A percentile compares a stretch with the other conserved stretches of the same genome.
These are phyloP conservation scores for Hippophae gyantsensis DNA, from an alignment of 306 rosid genomes.

Conservation along the genomic window DNA sequence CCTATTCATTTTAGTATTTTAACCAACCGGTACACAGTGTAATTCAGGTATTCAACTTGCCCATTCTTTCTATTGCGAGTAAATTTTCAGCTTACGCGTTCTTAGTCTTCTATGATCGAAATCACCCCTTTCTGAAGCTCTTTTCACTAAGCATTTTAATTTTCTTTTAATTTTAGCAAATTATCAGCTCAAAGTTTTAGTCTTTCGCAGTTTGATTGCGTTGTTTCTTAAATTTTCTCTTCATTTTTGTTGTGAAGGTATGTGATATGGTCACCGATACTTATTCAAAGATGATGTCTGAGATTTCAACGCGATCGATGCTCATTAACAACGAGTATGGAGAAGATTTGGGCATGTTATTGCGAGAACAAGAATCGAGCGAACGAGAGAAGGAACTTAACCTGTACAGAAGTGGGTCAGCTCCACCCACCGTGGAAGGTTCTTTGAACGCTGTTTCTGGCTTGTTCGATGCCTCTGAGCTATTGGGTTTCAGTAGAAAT, in stretches of 20 bases:
- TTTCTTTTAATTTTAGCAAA: conserved; percentile 18
- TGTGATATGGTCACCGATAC: conserved; percentile 56
- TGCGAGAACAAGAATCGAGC: conserved; percentile 36
- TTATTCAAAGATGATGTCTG: conserved; percentile 58
- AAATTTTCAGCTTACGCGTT: conserved; percentile 13
- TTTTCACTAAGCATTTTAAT: conserved; percentile 7
- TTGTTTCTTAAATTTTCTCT: neutral
- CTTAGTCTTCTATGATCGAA: neutral
- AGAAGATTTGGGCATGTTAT: conserved; percentile 55
- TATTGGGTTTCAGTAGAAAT: conserved; percentile 22
- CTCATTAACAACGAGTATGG: conserved; percentile 35
- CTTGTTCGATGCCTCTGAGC: conserved; percentile 30
- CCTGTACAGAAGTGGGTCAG: conserved; percentile 77
- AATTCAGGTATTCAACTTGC: no score
- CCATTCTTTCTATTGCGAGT: neutral
- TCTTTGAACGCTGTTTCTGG: conserved; percentile 62
- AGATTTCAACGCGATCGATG: conserved; percentile 67
- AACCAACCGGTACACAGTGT: conserved; percentile 7
- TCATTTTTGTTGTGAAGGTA: neutral
- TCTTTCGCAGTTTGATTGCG: conserved; percentile 24
- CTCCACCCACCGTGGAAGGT: conserved; percentile 89
- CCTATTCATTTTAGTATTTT: conserved; percentile 12
- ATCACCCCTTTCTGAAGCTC: conserved; percentile 5
- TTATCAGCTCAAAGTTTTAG: conserved; percentile 29
- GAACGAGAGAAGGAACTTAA: conserved; percentile 61